Evolutionary conservation across 352 stramenopile species (phyloP), one percentile per base, ranked within the genome.

Genomic region (Pythium aristosporum): DNA sequence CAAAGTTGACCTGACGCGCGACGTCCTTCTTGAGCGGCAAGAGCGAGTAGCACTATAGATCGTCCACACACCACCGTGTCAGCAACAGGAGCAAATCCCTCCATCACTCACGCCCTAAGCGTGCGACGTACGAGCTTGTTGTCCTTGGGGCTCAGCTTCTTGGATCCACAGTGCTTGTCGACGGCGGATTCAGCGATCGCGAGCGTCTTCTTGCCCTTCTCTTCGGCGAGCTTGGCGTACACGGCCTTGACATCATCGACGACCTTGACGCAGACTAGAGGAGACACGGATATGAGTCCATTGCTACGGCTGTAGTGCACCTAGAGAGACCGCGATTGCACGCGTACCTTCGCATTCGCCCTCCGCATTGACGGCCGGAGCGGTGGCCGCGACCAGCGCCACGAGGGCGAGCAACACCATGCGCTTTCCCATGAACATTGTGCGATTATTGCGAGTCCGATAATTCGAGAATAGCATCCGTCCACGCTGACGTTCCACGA

Each of bases 11-110:
- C 51, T 97, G 92, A 53, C 91, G 85, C 49, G 91, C 93, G 41
- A 98, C 86, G 48, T 97, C 89, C 72, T 96, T 96, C 80, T 98
- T 98, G 57, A 98, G 79, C 15, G 95, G 92, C 77, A 96, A 79
- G 62, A 98, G 68, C 60, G 89, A 97, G 85, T 98, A 98, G 80
- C 93, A 98, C 87, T 96, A 50, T 7, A 43, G 61, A 43, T 57
- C 8, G 32, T 15, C 28, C 1, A 25, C 18, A 42, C 48, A 39
- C 4, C 5, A 61, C 4, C 1, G 28, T 30, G 44, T 25, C n/a
- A 50, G n/a, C 34, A 13, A 50, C 48, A 23, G 25, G 18, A 30
- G 25, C 25, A 30, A 30, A 30, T 30, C 48, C 16, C 6, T 39
- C 25, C 48, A 30, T 23, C 48, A 50, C 10, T 5, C 23, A 50